These are phyloP conservation scores for Mycena crocata DNA, from an alignment of 768 basidiomycete species.

Conservation along the genomic window DNA sequence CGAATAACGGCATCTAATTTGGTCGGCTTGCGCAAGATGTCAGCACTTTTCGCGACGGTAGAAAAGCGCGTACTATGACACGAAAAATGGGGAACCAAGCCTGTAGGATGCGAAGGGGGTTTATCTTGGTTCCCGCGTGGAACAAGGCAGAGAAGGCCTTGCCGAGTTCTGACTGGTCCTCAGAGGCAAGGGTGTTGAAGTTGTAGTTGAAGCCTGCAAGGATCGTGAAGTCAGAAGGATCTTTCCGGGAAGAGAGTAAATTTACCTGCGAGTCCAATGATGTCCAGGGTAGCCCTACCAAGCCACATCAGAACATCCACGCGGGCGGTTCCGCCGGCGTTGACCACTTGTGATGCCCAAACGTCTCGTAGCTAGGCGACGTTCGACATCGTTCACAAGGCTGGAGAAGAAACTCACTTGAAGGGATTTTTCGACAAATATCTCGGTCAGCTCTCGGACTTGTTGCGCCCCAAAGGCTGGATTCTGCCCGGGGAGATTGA, in stretches of 20 bases:
- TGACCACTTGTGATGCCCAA: conserved; percentile 32
- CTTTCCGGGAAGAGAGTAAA: neutral
- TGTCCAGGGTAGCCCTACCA: conserved; percentile 28
- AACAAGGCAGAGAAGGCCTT: conserved; percentile 59
- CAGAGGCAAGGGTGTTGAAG: conserved; percentile 31
- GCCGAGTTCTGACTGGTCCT: conserved; percentile 53
- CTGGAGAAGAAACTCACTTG: conserved; percentile 26
- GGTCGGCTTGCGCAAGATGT: conserved; percentile 41
- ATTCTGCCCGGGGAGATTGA: conserved; percentile 14
- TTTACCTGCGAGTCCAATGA: conserved; percentile 15
- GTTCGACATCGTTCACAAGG: neutral
- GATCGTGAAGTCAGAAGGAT: neutral
- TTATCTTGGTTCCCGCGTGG: conserved; percentile 48
- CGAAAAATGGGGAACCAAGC: conserved; percentile 45
- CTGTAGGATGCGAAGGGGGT: conserved; percentile 38
- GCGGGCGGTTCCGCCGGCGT: conserved; percentile 2
- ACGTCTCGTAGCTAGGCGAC: conserved; percentile 41
- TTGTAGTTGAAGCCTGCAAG: conserved; percentile 33
- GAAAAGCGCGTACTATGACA: conserved; percentile 38
- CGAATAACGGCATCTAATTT: conserved; percentile 43
- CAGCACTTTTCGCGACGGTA: neutral
- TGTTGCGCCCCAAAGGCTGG: conserved; percentile 40
- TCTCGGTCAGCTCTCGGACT: conserved; percentile 34
- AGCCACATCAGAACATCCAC: conserved; percentile 25
- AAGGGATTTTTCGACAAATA: conserved; percentile 35